Conservation (phyloP, 2,329 filamentous ascomycete genomes). For the Cladophialophora bantiana region DNA sequence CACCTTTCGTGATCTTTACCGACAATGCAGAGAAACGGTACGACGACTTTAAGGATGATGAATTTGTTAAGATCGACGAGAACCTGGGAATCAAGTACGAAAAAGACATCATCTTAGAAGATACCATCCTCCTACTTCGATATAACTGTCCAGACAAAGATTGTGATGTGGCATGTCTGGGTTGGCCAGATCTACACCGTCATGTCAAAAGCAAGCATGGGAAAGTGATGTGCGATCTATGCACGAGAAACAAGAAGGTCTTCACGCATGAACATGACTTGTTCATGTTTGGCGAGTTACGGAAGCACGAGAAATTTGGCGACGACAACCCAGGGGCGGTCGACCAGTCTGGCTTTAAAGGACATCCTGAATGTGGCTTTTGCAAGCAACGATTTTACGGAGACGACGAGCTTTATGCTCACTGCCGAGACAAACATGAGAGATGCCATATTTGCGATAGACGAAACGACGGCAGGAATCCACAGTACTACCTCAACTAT, state of each 20-base stretch:
- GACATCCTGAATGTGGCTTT: constrained; percentile 93
- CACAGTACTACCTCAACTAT: constrained; percentile 92
- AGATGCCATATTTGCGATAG: constrained; percentile 93
- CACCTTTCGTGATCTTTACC: constrained; percentile 83
- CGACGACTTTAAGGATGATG: constrained; percentile 76
- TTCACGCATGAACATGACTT: constrained; percentile 98
- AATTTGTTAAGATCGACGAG: constrained; percentile 80
- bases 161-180: constrained; percentile 84
- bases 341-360: constrained; percentile 94
- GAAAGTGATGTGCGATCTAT: constrained; percentile 78
- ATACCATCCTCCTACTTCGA: constrained; percentile 83
- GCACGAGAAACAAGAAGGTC: constrained; percentile 93
- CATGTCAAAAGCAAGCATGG: constrained; percentile 83
- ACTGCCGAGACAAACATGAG: constrained; percentile 94
- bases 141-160: constrained; percentile 92
- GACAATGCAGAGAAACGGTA: constrained; percentile 81
- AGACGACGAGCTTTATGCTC: constrained; percentile 90
- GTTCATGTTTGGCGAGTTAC: constrained; percentile 80
- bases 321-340: constrained; percentile 88
- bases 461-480: constrained; percentile 66
- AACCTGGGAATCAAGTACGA: constrained; percentile 93
- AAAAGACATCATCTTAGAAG: constrained; percentile 85
- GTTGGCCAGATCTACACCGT: constrained; percentile 78
- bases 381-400: constrained; percentile 93
- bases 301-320: constrained; percentile 86